A percentile compares a stretch with the other conserved stretches of the same genome.
phyloP scores from a whole-genome alignment of 345 rosid genomes.

The Eucalyptus cladocalyx region DNA sequence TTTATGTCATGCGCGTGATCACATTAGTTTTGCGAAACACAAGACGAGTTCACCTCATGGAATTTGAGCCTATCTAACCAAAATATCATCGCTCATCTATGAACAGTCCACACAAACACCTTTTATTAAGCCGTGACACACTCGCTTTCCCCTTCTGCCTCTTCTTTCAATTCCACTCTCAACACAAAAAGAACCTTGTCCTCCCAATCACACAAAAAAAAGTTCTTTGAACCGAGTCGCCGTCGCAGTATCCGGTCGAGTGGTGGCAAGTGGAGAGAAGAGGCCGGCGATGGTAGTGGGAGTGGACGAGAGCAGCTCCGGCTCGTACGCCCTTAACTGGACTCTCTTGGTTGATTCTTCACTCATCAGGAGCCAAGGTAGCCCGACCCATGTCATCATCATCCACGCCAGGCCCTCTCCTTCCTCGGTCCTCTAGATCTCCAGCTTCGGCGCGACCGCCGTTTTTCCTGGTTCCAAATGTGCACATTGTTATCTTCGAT shows the following conservation, averaged over 20 bases:
- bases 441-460: not conserved
- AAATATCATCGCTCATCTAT: not conserved
- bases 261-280: too few relatives aligned
- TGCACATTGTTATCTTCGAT: too few relatives aligned
- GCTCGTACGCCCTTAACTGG: not conserved
- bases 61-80: not conserved
- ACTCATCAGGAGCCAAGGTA: not conserved
- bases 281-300: not conserved
- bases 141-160: not conserved
- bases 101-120: not conserved
- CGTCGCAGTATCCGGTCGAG: too few relatives aligned
- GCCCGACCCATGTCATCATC: not conserved
- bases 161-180: too few relatives aligned
- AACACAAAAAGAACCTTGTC: too few relatives aligned
- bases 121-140: not conserved
- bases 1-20: too few relatives aligned
- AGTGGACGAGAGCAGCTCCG: not conserved
- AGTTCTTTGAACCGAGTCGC: too few relatives aligned
- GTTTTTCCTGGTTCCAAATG: rapidly evolving
- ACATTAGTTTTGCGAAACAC: not conserved
- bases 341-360: not conserved
- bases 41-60: not conserved
- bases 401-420: not conserved
- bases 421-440: not conserved
- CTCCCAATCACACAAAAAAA: too few relatives aligned